Conservation (phyloP, 352 stramenopile species). For the Pythium chondricola region DNA sequence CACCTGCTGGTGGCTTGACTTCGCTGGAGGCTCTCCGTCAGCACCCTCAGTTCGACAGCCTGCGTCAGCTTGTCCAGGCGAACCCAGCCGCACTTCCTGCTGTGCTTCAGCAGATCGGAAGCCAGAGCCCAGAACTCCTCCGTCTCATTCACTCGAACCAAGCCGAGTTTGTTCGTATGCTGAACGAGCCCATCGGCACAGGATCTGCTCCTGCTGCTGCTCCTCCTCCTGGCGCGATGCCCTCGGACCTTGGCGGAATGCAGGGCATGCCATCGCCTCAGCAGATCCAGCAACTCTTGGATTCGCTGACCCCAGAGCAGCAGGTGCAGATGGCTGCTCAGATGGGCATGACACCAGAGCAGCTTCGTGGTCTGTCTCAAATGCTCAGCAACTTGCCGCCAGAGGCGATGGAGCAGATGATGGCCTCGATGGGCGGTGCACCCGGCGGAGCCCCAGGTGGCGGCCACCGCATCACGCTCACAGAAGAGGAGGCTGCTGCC, state of each 20-base stretch:
- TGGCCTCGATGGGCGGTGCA: slow-evolving; percentile 69
- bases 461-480: slow-evolving; percentile 69
- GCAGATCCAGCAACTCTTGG: slow-evolving; percentile 79
- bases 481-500: slow-evolving; percentile 69
- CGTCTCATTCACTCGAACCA: slow-evolving; percentile 85
- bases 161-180: slow-evolving; percentile 81
- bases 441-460: slow-evolving; percentile 33
- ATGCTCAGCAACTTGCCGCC: slow-evolving; percentile 83
- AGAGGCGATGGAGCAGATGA: slow-evolving; percentile 83
- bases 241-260: slow-evolving; percentile 43
- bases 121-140: slow-evolving; percentile 77
- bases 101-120: slow-evolving; percentile 82
- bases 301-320: slow-evolving; percentile 70
- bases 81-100: slow-evolving; percentile 74
- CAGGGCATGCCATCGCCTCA: slow-evolving; percentile 67
- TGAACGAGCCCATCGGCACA: slow-evolving; percentile 81
- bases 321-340: slow-evolving; percentile 75
- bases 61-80: slow-evolving; percentile 77
- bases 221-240: slow-evolving; percentile 24
- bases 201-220: slow-evolving; percentile 23
- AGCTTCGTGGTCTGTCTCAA: slow-evolving; percentile 79
- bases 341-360: slow-evolving; percentile 82
- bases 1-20: slow-evolving; percentile 16
- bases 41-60: slow-evolving; percentile 78
- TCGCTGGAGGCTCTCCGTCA: slow-evolving; percentile 76